Evolutionary conservation across 768 basidiomycete species (phyloP).

Genomic region (Calvatia gigantea): DNA sequence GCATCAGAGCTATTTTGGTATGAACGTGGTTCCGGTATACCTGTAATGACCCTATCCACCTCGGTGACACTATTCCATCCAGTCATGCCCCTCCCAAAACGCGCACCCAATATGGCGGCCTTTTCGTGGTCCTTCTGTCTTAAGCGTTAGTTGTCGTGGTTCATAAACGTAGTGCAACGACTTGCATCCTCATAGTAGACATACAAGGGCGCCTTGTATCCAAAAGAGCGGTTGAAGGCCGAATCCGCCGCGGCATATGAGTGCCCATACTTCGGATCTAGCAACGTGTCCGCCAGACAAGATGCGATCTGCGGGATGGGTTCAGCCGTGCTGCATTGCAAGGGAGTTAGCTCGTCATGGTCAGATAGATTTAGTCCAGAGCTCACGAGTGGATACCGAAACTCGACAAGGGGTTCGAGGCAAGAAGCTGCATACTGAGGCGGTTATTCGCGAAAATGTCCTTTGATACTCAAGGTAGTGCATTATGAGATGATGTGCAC

Average conservation of each 20-base stretch:
- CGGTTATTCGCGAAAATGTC: constrained; percentile 41
- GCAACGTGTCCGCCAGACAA: constrained; percentile 28
- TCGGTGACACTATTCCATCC: constrained; percentile 28
- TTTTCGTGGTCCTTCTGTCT: neutral
- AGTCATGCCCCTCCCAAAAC: constrained; percentile 30
- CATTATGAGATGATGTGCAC: neutral
- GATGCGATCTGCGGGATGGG: constrained; percentile 17
- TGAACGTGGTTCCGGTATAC: constrained; percentile 13
- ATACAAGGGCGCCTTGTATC: constrained; percentile 17
- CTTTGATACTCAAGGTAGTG: constrained; percentile 25
- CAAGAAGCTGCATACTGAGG: constrained; percentile 30
- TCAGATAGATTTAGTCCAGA: neutral
- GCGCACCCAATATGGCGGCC: constrained; percentile 10
- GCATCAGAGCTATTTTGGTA: neutral
- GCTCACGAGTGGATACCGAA: constrained; percentile 23
- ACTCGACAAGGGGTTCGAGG: constrained; percentile 21
- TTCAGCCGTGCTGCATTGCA: neutral
- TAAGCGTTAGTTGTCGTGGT: neutral
- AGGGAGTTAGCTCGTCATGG: neutral
- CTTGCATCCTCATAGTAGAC: constrained; percentile 21
- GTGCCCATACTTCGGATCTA: constrained; percentile 28
- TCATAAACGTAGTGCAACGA: neutral
- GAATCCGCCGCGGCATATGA: constrained; percentile 20
- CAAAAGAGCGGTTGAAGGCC: constrained; percentile 21
- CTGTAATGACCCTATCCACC: constrained; percentile 22